Evolutionary conservation across 2,329 filamentous ascomycete genomes (phyloP).

Genomic region (Fusarium proliferatum): DNA sequence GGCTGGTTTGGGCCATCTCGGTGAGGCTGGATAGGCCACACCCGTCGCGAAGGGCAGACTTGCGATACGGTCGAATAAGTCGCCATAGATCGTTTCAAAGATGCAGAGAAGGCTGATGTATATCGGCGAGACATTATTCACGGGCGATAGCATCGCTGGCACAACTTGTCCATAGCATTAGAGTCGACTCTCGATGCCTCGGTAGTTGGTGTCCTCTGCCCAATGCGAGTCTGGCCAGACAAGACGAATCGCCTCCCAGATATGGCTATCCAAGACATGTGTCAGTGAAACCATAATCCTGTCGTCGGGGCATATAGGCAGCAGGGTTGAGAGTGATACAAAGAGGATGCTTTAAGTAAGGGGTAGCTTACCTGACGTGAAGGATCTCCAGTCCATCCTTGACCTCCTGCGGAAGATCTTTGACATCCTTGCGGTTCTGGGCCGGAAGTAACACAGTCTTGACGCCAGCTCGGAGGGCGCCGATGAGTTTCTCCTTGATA

Average conservation of each 20-base stretch:
- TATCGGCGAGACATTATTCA: slow-evolving; percentile 26
- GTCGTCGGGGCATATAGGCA: slow-evolving; percentile 33
- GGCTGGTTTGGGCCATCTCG: slow-evolving; percentile 43
- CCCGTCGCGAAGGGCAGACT: neutral
- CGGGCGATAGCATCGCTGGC: slow-evolving; percentile 1
- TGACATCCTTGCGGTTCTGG: slow-evolving; percentile 91
- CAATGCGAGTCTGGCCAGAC: slow-evolving; percentile 93
- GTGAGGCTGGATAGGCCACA: slow-evolving; percentile 7
- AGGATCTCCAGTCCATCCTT: slow-evolving; percentile 87
- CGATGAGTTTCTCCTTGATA: slow-evolving; percentile 99
- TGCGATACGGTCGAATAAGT: slow-evolving; percentile 14
- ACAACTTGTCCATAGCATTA: slow-evolving; percentile 54
- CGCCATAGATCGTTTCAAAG: slow-evolving; percentile 37
- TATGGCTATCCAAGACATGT: slow-evolving; percentile 69
- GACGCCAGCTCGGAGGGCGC: slow-evolving; percentile 90
- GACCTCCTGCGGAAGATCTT: slow-evolving; percentile 91
- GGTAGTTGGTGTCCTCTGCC: slow-evolving; percentile 76
- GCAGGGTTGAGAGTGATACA: slow-evolving; percentile 31
- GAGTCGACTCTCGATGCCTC: slow-evolving; percentile 81
- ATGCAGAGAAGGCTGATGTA: slow-evolving; percentile 25
- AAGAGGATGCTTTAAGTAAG: slow-evolving; percentile 56
- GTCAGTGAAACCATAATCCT: slow-evolving; percentile 45
- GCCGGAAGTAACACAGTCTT: slow-evolving; percentile 91
- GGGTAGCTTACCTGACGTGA: slow-evolving; percentile 78
- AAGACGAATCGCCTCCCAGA: slow-evolving; percentile 91